Evolutionary conservation across 164 flowering plant genomes (phyloP).

Genomic region (Hamamelis virginiana): DNA sequence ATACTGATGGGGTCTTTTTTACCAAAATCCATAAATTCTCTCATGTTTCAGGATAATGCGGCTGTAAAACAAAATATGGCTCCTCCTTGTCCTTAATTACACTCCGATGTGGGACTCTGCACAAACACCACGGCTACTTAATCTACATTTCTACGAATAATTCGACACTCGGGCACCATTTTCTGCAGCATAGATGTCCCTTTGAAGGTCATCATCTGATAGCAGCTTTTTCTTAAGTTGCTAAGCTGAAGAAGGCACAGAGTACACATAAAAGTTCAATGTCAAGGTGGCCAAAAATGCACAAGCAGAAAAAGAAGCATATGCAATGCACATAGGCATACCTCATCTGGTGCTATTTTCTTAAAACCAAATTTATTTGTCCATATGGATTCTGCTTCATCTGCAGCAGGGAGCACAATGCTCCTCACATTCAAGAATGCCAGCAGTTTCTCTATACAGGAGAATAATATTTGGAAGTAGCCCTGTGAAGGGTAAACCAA

Average conservation of each 20-base stretch:
- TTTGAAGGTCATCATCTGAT: constrained; percentile 46
- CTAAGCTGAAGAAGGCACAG: constrained; percentile 47
- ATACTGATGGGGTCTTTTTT: neutral
- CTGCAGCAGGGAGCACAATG: constrained; percentile 67
- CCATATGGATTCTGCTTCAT: constrained; percentile 65
- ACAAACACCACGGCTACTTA: neutral
- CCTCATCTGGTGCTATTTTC: constrained; percentile 42
- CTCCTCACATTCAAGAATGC: constrained; percentile 48
- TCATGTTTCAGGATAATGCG: neutral
- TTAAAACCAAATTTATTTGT: constrained; percentile 52
- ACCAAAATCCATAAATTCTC: neutral
- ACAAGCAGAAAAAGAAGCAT: neutral
- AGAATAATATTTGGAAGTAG: constrained; percentile 53
- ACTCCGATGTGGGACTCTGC: too few species aligned
- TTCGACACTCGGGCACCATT: constrained; percentile 32
- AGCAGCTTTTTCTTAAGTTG: constrained; percentile 36
- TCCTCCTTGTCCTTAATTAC: neutral
- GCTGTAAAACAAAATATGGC: neutral
- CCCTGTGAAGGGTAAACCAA: constrained; percentile 37
- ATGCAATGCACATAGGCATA: constrained; percentile 6
- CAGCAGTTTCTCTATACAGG: constrained; percentile 57
- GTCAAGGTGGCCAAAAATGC: neutral
- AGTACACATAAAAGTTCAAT: neutral
- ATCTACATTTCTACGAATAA: neutral
- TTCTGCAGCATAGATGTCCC: constrained; percentile 59